These are phyloP conservation scores for Wickerhamiella nectarea DNA, from an alignment of 805 yeast species.

Conservation along the genomic window DNA sequence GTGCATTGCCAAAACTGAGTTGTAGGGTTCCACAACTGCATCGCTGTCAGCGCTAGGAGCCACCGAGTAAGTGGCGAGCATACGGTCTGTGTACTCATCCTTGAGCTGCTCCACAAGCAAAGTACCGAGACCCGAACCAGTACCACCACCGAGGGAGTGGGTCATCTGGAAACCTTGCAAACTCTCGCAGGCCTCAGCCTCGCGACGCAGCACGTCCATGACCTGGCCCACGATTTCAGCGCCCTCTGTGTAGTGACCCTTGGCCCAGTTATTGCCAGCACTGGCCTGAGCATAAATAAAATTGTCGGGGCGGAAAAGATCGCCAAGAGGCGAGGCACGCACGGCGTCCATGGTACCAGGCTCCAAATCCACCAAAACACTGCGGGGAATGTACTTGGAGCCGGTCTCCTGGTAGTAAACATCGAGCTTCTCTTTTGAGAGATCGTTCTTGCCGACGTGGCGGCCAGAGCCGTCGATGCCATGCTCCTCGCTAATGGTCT, in stretches of 20 bases:
- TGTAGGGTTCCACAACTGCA: constrained; percentile 91
- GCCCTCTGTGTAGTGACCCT: constrained; percentile 94
- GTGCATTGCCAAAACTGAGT: constrained; percentile 83
- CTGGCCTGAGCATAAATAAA: constrained; percentile 81
- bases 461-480: constrained; percentile 27
- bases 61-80: constrained; percentile 95
- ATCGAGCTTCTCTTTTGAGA: constrained; percentile 41
- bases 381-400: constrained; percentile 87
- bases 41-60: constrained; percentile 85
- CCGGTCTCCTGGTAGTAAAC: constrained; percentile 69
- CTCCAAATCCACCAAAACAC: constrained; percentile 84
- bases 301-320: constrained; percentile 85
- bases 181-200: constrained; percentile 88
- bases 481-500: constrained; percentile 28
- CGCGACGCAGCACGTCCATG: constrained; percentile 82
- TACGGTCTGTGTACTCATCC: constrained; percentile 90
- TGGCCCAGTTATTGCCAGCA: constrained; percentile 97
- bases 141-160: constrained; percentile 82
- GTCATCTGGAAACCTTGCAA: constrained; percentile 91
- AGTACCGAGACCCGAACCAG: constrained; percentile 97
- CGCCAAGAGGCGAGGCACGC: constrained; percentile 63
- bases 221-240: constrained; percentile 90
- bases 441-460: constrained; percentile 18
- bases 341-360: constrained; percentile 89
- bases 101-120: constrained; percentile 70